Base-by-base conservation (phyloP, 176 grass and related monocot genomes). In the Rhynchospora tenuis region DNA sequence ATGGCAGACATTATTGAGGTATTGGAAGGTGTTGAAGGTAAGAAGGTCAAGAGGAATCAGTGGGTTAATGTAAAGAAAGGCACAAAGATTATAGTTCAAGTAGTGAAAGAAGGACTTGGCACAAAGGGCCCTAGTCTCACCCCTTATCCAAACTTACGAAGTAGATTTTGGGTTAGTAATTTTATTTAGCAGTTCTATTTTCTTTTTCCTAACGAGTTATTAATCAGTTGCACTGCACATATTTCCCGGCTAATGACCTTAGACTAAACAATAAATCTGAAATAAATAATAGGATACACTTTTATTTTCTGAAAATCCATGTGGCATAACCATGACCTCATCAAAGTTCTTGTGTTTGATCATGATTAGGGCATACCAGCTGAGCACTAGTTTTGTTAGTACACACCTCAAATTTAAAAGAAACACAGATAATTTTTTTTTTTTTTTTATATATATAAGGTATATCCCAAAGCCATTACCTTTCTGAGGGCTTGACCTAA, bases 41-140 rank as follows among this genome's bases (percentile, higher is more conserved):
- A 65, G 16, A 80, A 82, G 62, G 83, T 81, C 60, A 92, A 72
- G 75, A 91, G 80, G 85, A 91, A 84, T 84, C 90, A 87, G 20
- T 94, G 95, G 95, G 85, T 74, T 83, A 86, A 98, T 82, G 87
- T 98, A 85, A 91, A 83, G 63, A 89, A 91, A 84, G 95, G 95
- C 44, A 93, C 95, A 64, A 93, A 93, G 89, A 80, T 98, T 71
- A 79, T 98, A 87, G 95, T 94, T 89, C 95, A 98, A 91, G 92
- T 98, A 86, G 84, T 93, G 74, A 98, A 94, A 90, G 95, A 98
- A 84, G 95, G 87, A 68, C 88, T 98, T 78, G 90, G 90, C 50
- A 88, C 87, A 3, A 98, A 98, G 88, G 90, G 92, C 84, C 95
- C 95, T 84, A 91, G 83, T 42, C 87, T 98, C 16, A 98, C 87